Evolutionary conservation across 495 filamentous ascomycete species (phyloP), one percentile per base, ranked within the genome.

Genomic region (Collariella sp.): DNA sequence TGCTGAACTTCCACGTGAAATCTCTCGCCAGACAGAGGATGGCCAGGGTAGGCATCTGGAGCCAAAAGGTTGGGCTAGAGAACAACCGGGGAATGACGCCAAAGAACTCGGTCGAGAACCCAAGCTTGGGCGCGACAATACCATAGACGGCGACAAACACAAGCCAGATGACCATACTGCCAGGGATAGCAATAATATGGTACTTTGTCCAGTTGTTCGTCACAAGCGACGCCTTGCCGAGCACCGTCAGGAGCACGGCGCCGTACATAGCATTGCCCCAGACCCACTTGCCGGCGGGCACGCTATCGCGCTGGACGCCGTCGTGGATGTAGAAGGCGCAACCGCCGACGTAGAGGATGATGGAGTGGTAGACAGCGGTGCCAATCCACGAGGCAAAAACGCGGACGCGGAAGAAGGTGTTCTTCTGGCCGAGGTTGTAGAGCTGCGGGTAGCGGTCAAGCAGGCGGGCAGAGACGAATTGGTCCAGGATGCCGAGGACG

Each of bases 191-290:
- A 60, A 95, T 83, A 63, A 97, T 80, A 56, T 91, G 88, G 69
- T 94, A 99, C 71, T 99, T 99, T 26, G 94, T 99, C 94, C 94
- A 99, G 67, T 93, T 86, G 70, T 91, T 99, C 18, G 89, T 94
- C 45, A 97, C 87, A 49, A 99, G 76, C 13, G 88, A 89, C 20
- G 94, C 94, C 71, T 99, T 99, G 43, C 89, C 89, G 34, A 99
- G 84, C 1, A 97, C 93, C 1, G 91, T 96, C 18, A 84, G 83
- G 24, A 99, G 81, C 11, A 86, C 90, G 5, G 91, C 83, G 7
- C 88, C 94, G 74, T 99, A 99, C 36, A 96, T 76, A 16, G 85
- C 82, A 23, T 87, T 86, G 43, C 91, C 94, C 93, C 94, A 99
- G 13, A 97, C 87, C 94, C 94, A 99, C 66, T 97, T 91, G 3